phyloP scores from a whole-genome alignment of 345 rosid genomes.

The Toxicodendron radicans region DNA sequence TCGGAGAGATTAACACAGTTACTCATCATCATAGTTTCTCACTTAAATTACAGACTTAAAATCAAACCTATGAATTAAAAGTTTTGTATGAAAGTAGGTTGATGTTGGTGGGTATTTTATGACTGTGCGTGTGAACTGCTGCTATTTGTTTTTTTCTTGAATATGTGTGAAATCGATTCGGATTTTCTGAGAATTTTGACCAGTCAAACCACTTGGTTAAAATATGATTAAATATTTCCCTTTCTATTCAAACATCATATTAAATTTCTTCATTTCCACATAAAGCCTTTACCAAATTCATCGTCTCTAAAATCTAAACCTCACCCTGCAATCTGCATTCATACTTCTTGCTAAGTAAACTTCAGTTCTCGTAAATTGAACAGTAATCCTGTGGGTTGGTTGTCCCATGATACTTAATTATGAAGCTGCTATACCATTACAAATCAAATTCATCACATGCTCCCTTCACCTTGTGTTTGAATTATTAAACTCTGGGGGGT shows the following conservation, averaged over 20 bases:
- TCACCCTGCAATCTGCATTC: no score
- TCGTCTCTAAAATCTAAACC: background rate
- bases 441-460: conserved; percentile 38
- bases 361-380: conserved; percentile 14
- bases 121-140: background rate
- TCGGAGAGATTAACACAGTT: no score
- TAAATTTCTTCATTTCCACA: background rate
- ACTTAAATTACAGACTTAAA: no score
- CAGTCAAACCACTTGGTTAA: background rate
- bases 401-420: conserved; percentile 15
- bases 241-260: background rate
- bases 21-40: no score
- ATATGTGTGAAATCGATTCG: conserved; percentile 1
- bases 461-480: conserved; percentile 32
- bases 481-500: conserved; percentile 4
- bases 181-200: conserved; percentile 22
- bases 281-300: background rate
- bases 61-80: no score
- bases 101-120: no score
- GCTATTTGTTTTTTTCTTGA: background rate
- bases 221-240: background rate
- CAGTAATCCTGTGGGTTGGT: conserved; percentile 21
- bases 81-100: no score
- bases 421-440: conserved; percentile 15
- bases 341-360: no score